Evolutionary conservation across 257 asterid genomes (phyloP).

Genomic region (Solanum chiquidenum): DNA sequence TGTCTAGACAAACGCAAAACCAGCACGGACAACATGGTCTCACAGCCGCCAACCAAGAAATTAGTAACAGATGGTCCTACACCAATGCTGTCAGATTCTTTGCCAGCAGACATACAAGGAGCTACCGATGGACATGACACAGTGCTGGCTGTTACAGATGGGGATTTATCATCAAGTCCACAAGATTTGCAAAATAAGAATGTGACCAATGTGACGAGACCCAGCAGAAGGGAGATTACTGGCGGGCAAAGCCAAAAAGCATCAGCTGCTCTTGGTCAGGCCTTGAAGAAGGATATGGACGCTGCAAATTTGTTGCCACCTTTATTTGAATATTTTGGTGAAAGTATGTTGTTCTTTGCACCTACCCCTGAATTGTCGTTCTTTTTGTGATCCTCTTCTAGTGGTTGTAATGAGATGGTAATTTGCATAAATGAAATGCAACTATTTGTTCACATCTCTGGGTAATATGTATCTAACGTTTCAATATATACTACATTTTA

Average conservation of each 20-base stretch:
- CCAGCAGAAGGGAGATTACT: slow-evolving; percentile 32
- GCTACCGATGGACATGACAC: slow-evolving; percentile 30
- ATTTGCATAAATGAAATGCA: neutral
- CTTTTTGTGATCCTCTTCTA: slow-evolving; percentile 37
- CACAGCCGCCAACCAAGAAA: slow-evolving; percentile 74
- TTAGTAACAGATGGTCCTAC: slow-evolving; percentile 39
- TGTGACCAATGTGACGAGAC: slow-evolving; percentile 9
- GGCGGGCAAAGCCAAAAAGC: slow-evolving; percentile 36
- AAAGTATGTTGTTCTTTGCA: slow-evolving; percentile 58
- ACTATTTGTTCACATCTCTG: neutral
- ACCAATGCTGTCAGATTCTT: slow-evolving; percentile 20
- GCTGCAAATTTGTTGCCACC: slow-evolving; percentile 41
- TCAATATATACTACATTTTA: neutral
- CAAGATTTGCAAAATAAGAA: slow-evolving; percentile 33
- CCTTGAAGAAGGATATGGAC: slow-evolving; percentile 47
- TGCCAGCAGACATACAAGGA: slow-evolving; percentile 34
- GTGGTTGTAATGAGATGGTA: neutral
- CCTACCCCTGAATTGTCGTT: slow-evolving; percentile 53
- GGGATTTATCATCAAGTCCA: slow-evolving; percentile 24
- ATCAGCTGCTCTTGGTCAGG: slow-evolving; percentile 42
- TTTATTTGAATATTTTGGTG: slow-evolving; percentile 63
- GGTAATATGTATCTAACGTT: neutral
- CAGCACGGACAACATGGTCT: slow-evolving; percentile 56
- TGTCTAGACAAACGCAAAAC: slow-evolving; percentile 64
- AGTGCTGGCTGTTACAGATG: slow-evolving; percentile 14